Base-by-base conservation (phyloP, 1,139 yeast genomes). In the Diutina pseudorugosa region DNA sequence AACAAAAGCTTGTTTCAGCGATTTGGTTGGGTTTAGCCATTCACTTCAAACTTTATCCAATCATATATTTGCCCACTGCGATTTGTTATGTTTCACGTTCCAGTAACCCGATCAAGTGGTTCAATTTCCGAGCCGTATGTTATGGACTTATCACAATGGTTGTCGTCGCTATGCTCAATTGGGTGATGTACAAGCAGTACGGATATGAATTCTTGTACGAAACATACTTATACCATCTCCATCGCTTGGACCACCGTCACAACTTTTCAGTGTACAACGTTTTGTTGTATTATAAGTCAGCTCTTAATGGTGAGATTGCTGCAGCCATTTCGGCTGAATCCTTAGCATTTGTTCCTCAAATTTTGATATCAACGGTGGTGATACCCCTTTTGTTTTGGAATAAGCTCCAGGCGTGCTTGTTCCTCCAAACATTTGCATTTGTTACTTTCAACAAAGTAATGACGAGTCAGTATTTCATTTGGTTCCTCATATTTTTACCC, bases 381-480 rank as follows among this genome's bases (percentile, higher is more conserved):
- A 61, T 89, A 3, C 96, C 96, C 1, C 63, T 84, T 16, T 63
- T 45, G 74, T 72, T 4, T 65, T 73, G 59, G 77, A 71, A 63
- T 18, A 80, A 82, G 55, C 62, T 85, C 30, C 65, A 81, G n/a
- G 76, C 85, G 47, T 78, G 90, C 20, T 66, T 89, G 57, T 88
- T 91, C 62, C 65, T 90, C n/a, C 98, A 91, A 66, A 93, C 98
- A 1, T 84, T 89, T 65, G 78, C 89, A 30, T 93, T 93, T 69
- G 96, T 91, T 41, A 76, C 94, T 1, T 89, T 85, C 69, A 93
- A 93, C 71, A 93, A 93, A 67, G 98, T 93, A 41, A 86, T 95
- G 61, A 93, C 98, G 0, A 88, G 96, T 0, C 94, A 85, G 62
- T 93, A 93, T 66, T 93, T 93, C 65, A 81, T 91, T 59, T 93